Percentiles rank a stretch among this genome's conserved stretches.
Conservation (phyloP, 2,329 filamentous ascomycete genomes). For the Dothistroma septosporum region DNA sequence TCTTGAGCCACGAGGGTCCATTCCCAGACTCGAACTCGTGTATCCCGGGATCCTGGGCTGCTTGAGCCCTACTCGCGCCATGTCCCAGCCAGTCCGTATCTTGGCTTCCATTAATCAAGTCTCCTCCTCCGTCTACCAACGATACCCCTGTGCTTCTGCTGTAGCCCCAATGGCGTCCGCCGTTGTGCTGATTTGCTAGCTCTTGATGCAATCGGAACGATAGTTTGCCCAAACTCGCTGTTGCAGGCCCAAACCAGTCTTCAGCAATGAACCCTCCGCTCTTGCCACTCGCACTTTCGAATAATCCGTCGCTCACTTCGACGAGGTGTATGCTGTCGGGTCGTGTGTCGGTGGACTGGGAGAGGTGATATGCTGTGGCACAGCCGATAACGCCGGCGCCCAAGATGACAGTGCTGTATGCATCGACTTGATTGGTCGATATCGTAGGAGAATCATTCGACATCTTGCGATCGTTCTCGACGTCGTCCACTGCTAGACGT, state of each 20-base stretch:
- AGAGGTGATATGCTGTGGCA: conserved; percentile 69
- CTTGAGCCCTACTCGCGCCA: conserved; percentile 60
- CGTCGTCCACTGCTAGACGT: background rate
- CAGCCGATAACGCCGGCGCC: conserved; percentile 68
- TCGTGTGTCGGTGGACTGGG: conserved; percentile 38
- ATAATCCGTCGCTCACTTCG: conserved; percentile 57
- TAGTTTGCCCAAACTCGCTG: conserved; percentile 58
- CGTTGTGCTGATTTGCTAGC: conserved; percentile 58
- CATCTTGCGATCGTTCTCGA: background rate
- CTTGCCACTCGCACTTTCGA: conserved; percentile 69
- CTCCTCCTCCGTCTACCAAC: conserved; percentile 49
- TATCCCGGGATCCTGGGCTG: conserved; percentile 35
- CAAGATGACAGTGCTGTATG: conserved; percentile 55
- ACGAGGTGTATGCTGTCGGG: conserved; percentile 54
- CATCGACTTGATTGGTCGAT: background rate
- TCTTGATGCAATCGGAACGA: conserved; percentile 66
- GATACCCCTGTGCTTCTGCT: conserved; percentile 53
- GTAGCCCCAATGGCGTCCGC: conserved; percentile 57
- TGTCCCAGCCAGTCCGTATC: conserved; percentile 61
- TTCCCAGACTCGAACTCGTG: conserved; percentile 27
- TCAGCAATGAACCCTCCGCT: conserved; percentile 70
- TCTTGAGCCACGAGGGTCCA: conserved; percentile 58
- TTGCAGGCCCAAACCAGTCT: conserved; percentile 52
- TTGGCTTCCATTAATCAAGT: conserved; percentile 42
- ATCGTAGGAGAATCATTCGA: background rate